Evolutionary conservation across 2,329 filamentous ascomycete genomes (phyloP), one percentile per base, ranked within the genome.

Genomic region (Neoarthrinium moseri): DNA sequence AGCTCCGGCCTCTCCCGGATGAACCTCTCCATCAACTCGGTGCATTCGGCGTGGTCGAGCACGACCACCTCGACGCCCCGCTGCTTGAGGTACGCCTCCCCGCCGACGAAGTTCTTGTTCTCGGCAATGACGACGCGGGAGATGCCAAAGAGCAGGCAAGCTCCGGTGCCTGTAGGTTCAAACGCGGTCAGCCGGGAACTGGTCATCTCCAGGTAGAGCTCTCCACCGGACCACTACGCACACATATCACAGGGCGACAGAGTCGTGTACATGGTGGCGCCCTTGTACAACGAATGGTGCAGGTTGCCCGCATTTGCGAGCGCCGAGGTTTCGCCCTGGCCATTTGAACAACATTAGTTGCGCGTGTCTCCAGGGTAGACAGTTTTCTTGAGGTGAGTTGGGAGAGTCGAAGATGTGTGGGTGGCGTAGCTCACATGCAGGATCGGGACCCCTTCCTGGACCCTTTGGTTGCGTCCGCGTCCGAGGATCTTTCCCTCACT

Each of bases 241-340:
- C 84, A 91, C 87, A 91, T 91, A 60, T 89, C 85, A 63, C 87
- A 91, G 1, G 87, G 87, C 3, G 84, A 88, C 6, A 91, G 71
- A 1, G 87, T 90, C 3, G 87, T 91, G 67, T 88, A 91, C 85
- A 91, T 90, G n/a, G 86, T 91, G 27, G 84, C 79, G 23, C 83
- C 83, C 53, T 76, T 75, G 65, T 90, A 91, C 5, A 78, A 77
- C 2, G 78, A 79, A 13, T 85, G 86, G 24, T 84, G 82, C 18
- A 89, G 76, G 30, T 87, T 80, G 36, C 87, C 87, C 1, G 86
- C 85, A 64, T 86, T 84, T 61, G 87, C 83, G 30, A 91, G 74
- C n/a, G 85, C 81, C 15, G 86, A 83, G 17, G 86, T 91, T 64
- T 91, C 87, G 52, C 81, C 87, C 85, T 90, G 54, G 10, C 29